phyloP scores from a whole-genome alignment of 2,329 filamentous ascomycete species.

The Cladosporium austrohemisphaericum region DNA sequence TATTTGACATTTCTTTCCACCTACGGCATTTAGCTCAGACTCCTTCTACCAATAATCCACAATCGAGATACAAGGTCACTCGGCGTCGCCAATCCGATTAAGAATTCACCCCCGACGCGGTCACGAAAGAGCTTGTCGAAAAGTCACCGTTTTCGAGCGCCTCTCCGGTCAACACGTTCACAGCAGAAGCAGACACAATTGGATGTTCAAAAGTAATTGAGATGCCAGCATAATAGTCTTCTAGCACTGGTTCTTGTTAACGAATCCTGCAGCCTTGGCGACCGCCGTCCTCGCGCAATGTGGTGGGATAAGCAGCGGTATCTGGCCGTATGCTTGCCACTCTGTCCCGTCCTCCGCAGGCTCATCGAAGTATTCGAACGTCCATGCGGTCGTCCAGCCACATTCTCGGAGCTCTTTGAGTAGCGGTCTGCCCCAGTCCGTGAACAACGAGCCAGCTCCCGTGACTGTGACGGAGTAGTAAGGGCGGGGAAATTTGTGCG shows the following conservation, averaged over 20 bases:
- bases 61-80: no score
- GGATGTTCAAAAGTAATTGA: no score
- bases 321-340: background rate
- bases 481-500: background rate
- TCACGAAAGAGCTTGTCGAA: no score
- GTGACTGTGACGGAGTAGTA: background rate
- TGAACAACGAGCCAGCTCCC: background rate
- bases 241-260: background rate
- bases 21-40: no score
- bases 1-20: no score
- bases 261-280: background rate
- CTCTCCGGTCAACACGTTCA: no score
- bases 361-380: constrained; percentile 1
- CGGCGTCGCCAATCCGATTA: no score
- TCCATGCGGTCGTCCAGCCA: constrained; percentile 11
- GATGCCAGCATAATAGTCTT: no score
- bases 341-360: constrained; percentile 3
- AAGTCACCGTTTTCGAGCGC: no score
- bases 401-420: constrained; percentile 2
- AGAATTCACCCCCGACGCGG: no score
- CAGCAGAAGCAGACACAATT: no score
- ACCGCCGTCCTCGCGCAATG: background rate
- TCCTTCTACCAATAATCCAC: no score
- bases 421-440: background rate
- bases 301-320: background rate